phyloP scores from a whole-genome alignment of 2,329 filamentous ascomycete genomes.

The Colletotrichum eleusines region DNA sequence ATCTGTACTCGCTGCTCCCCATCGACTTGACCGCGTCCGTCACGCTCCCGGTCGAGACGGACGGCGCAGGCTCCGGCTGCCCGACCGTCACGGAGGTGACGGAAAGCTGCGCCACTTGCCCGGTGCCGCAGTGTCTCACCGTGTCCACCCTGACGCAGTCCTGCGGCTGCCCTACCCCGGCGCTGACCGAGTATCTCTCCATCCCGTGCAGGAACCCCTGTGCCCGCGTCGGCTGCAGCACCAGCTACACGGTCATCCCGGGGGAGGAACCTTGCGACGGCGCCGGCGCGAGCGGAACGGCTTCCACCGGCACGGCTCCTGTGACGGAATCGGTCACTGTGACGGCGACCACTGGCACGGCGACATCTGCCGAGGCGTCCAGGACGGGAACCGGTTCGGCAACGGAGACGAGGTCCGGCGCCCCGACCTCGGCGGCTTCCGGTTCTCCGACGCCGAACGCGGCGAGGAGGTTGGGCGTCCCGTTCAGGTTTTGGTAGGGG shows the following conservation, averaged over 20 bases:
- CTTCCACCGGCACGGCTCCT: not conserved
- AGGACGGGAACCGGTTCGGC: not conserved
- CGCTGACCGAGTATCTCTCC: constrained; percentile 48
- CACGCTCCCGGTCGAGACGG: not conserved
- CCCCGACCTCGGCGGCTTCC: not conserved
- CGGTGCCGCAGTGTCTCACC: constrained; percentile 48
- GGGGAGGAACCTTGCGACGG: constrained; percentile 31
- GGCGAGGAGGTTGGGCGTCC: constrained; percentile 22
- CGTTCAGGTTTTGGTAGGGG: constrained; percentile 33
- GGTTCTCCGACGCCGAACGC: constrained; percentile 27
- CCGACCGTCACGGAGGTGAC: constrained; percentile 51
- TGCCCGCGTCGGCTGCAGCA: constrained; percentile 47
- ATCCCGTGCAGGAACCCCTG: constrained; percentile 49
- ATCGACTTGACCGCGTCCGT: constrained; percentile 1
- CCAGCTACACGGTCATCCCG: constrained; percentile 41
- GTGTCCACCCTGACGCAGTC: constrained; percentile 49
- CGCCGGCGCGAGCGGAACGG: not conserved
- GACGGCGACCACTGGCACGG: not conserved
- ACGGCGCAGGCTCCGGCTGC: constrained; percentile 41
- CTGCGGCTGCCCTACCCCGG: constrained; percentile 49
- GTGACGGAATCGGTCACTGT: not conserved
- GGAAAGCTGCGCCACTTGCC: constrained; percentile 52
- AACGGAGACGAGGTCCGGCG: not conserved
- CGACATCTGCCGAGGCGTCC: not conserved
- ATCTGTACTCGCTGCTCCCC: constrained; percentile 3